Base-by-base conservation (phyloP, 2,329 filamentous ascomycete genomes). In the Neonectria coccinea region DNA sequence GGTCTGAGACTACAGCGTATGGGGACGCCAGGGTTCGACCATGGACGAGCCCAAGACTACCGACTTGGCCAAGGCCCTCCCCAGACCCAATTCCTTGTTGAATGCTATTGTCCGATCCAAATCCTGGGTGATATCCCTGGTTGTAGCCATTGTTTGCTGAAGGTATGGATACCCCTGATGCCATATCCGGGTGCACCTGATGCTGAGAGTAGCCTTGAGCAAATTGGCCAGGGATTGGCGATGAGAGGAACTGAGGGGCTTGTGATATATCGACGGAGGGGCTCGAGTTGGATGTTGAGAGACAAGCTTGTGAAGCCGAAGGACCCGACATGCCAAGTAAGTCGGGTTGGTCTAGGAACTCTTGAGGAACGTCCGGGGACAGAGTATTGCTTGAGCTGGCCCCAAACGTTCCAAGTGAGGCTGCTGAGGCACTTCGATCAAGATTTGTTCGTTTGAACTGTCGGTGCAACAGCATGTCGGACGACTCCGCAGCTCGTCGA, bases 401-500 rank as follows among this genome's bases (percentile, higher is more conserved):
- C 29, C 27, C 44, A 53, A 69, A 69, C 48, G 68, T 65, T 12
- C 55, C 60, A 12, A 68, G 41, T 3, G 67, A 65, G 29, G 67
- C 62, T 7, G 62, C 66, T 16, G 67, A 65, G 29, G 67, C 60
- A 8, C 64, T 67, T 20, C 65, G 67, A 39, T 70, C 69, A 55
- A 70, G 57, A 2, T 70, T 69, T 5, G 63, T n/a, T 10, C 71
- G 67, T 39, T 73, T 74, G 12, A 68, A 56, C 12, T 69, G 67
- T 31, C 66, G 66, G 18, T 67, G 65, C 11, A 69, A 47, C 22
- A 66, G 58, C 14, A 54, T 50, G 8, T 68, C 69, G 4, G 64
- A 54, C 8, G 67, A 52, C 39, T 71, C 72, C 14, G 68, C 67
- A 14, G 63, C 70, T 64, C 66, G 69, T 52, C 67, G 76, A 60